Conservation (phyloP, 805 yeast genomes). For the Lachancea fermentati region DNA sequence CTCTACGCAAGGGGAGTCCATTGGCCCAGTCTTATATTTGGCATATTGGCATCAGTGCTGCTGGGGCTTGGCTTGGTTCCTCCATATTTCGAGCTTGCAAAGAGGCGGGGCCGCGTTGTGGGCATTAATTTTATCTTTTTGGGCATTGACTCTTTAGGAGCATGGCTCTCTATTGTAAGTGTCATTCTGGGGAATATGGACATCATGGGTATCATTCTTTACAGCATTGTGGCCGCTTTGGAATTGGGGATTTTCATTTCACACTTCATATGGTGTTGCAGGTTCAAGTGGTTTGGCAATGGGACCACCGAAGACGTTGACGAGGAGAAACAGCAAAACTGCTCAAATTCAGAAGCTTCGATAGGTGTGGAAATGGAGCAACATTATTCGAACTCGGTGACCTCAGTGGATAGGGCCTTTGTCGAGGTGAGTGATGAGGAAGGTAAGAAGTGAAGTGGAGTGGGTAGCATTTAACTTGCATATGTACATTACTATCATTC, state of each 20-base stretch:
- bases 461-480: too few relatives aligned
- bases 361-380: too few relatives aligned
- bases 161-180: slow-evolving; percentile 67
- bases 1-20: slow-evolving; percentile 42
- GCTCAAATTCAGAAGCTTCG: neutral
- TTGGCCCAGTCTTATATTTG: slow-evolving; percentile 81
- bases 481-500: too few relatives aligned
- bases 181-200: slow-evolving; percentile 60
- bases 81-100: slow-evolving; percentile 79
- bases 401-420: too few relatives aligned
- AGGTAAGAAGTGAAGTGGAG: too few relatives aligned
- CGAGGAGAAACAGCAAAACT: neutral
- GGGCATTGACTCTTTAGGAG: slow-evolving; percentile 73
- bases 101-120: slow-evolving; percentile 75
- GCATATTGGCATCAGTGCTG: slow-evolving; percentile 70
- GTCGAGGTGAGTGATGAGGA: too few relatives aligned
- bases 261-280: slow-evolving; percentile 63
- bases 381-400: too few relatives aligned
- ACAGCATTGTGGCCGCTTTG: slow-evolving; percentile 63
- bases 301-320: neutral
- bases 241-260: slow-evolving; percentile 73
- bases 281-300: slow-evolving; percentile 33
- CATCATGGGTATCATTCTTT: slow-evolving; percentile 72
- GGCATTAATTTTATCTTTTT: slow-evolving; percentile 85
- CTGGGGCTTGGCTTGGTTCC: slow-evolving; percentile 78